phyloP scores from a whole-genome alignment of 306 rosid genomes.

The Cyclanthera cordifolia region DNA sequence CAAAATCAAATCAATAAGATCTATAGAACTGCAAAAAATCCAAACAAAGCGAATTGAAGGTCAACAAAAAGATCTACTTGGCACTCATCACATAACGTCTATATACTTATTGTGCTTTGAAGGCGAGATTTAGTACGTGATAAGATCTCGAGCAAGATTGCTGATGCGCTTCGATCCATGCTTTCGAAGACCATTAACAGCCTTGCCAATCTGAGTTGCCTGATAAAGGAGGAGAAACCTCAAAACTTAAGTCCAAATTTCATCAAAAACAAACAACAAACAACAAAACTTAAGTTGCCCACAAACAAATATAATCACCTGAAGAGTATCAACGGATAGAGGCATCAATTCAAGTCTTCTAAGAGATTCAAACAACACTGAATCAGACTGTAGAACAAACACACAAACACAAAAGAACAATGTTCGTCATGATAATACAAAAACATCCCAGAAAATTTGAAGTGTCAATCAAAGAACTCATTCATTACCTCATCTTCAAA shows the following conservation, averaged over 20 bases:
- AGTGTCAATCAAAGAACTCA: neutral
- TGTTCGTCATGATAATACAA: neutral
- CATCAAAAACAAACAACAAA: neutral
- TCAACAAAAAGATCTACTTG: neutral
- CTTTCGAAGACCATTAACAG: conserved; percentile 57
- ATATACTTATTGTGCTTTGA: conserved; percentile 12
- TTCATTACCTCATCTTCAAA: conserved; percentile 40
- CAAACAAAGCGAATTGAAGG: neutral
- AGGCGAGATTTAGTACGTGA: conserved; percentile 34
- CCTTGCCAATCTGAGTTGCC: conserved; percentile 91
- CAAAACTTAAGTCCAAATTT: neutral
- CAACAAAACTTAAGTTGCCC: neutral
- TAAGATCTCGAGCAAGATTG: conserved; percentile 49
- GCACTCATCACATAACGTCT: conserved; percentile 2
- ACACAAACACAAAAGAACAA: conserved; percentile 11
- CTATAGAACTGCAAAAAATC: neutral
- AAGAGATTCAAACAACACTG: conserved; percentile 58
- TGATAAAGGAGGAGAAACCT: conserved; percentile 27
- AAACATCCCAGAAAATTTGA: conserved; percentile 1
- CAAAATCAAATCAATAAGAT: neutral
- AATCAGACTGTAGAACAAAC: conserved; percentile 47
- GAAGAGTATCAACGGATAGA: conserved; percentile 49
- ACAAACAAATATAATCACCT: conserved; percentile 26
- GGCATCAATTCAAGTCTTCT: conserved; percentile 77
- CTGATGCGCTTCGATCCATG: conserved; percentile 48